Conservation (phyloP, 176 grass and related monocot species). For the Triticum turgidum region DNA sequence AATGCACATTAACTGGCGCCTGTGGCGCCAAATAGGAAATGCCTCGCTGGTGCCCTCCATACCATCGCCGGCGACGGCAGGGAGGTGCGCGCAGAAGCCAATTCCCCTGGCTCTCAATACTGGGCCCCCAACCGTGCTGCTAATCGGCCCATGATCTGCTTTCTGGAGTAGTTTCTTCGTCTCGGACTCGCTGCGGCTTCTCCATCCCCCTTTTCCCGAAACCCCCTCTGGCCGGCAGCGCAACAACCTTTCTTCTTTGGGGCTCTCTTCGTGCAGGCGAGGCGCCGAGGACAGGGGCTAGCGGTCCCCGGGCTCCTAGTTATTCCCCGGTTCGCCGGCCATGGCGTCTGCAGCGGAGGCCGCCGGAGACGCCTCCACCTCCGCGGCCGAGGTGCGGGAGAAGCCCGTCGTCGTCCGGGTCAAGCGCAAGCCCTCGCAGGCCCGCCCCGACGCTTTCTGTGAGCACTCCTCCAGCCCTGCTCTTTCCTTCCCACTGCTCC, state of each 20-base stretch:
- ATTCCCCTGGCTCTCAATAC: too few species aligned
- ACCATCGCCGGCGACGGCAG: too few species aligned
- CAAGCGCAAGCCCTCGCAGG: slow-evolving; percentile 77
- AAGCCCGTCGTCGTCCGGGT: slow-evolving; percentile 77
- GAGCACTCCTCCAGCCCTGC: slow-evolving; percentile 11
- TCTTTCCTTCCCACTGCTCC: neutral
- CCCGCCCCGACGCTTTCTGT: slow-evolving; percentile 71
- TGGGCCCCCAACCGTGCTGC: too few species aligned
- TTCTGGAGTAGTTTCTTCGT: neutral
- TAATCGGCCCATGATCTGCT: neutral
- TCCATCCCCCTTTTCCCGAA: neutral
- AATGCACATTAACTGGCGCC: too few species aligned
- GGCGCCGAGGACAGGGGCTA: neutral
- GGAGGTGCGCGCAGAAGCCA: too few species aligned
- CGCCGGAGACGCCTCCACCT: neutral
- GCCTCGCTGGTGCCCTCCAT: too few species aligned
- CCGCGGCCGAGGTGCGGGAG: slow-evolving; percentile 4
- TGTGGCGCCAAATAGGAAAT: too few species aligned
- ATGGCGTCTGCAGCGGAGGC: slow-evolving; percentile 17
- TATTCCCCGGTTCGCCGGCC: neutral
- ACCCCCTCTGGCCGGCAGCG: neutral
- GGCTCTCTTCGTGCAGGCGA: neutral
- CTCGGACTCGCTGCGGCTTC: neutral
- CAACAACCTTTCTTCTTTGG: neutral
- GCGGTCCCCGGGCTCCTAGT: neutral